Conservation (phyloP, 306 rosid species). For the Cucurbita pepo region DNA sequence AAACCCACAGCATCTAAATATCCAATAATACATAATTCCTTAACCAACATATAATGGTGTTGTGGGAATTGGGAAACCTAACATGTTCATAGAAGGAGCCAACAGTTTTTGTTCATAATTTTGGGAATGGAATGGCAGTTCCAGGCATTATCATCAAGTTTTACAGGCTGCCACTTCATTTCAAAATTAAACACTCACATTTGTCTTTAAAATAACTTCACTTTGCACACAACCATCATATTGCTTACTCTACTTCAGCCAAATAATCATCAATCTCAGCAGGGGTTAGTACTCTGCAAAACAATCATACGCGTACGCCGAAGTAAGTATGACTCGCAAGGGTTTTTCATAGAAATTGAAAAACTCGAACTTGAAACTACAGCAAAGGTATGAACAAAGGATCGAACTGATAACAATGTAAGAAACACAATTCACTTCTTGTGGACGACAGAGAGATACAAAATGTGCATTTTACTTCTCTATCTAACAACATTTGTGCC, state of each 20-base stretch:
- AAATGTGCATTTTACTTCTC: not conserved
- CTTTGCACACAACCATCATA: not conserved
- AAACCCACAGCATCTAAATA: not conserved
- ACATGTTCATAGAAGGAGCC: not conserved
- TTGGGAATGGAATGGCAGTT: not conserved
- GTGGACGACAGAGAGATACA: not conserved
- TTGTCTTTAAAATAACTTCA: not conserved
- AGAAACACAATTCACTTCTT: not conserved
- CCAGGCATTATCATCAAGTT: not conserved
- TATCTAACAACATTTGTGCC: not conserved
- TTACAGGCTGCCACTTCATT: not conserved
- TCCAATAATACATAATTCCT: not conserved
- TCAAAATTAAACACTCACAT: not conserved
- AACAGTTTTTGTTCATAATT: not conserved
- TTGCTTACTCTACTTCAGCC: constrained; percentile 74
- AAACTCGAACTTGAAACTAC: not conserved
- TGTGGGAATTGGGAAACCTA: not conserved
- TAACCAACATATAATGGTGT: constrained; percentile 3
- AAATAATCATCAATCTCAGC: constrained; percentile 91
- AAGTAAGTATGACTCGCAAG: not conserved
- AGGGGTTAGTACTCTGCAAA: constrained; percentile 81
- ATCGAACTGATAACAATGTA: not conserved
- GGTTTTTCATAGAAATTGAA: not conserved
- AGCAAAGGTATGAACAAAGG: not conserved
- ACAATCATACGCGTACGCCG: not conserved